Evolutionary conservation across 2,329 filamentous ascomycete species (phyloP), one percentile per base, ranked within the genome.

Genomic region (Monosporascus ibericus): DNA sequence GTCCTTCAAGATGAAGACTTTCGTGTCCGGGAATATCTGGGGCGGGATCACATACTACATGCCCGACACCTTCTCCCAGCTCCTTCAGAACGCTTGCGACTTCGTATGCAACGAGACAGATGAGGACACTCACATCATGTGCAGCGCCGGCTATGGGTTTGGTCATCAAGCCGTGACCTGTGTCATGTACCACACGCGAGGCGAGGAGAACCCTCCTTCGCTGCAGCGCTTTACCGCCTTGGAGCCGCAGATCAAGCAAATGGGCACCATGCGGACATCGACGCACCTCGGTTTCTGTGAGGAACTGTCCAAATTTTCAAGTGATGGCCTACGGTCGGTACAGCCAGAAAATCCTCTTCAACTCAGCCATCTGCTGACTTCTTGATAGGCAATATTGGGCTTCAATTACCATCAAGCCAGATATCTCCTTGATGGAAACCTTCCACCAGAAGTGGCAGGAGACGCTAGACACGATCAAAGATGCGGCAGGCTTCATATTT

Each of bases 181-280:
- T 48, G 52, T 59, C 22, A 58, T 62, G 57, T 62, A 60, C 18
- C 51, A 61, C 42, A 59, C 56, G 1, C 39, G 52, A 34, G 57
- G 56, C 8, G 47, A 56, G 6, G 58, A 61, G 24, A 58, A 58
- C 15, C 47, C 55, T 1, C 49, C 53, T 34, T 55, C 56, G 4
- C 38, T 63, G 39, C 50, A 55, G 50, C 48, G 54, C 5, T 62
- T 60, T 40, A 60, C 56, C 1, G 34, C 50, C 5, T 49, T 62
- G n/a, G 54, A 58, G 34, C 53, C 54, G 6, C 53, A 60, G 42
- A 51, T 61, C 11, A 53, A 56, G 40, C 37, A 53, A 18, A 48
- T 56, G 55, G 49, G 48, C 20, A 60, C 52, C 2, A 55, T 60
- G 55, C 49, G 55, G 27, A 58, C 44, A 25, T 58, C 52, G 2